Percentiles rank a stretch among this genome's conserved stretches.
phyloP scores from a whole-genome alignment of 495 filamentous ascomycete species.

The Talaromyces ruber region DNA sequence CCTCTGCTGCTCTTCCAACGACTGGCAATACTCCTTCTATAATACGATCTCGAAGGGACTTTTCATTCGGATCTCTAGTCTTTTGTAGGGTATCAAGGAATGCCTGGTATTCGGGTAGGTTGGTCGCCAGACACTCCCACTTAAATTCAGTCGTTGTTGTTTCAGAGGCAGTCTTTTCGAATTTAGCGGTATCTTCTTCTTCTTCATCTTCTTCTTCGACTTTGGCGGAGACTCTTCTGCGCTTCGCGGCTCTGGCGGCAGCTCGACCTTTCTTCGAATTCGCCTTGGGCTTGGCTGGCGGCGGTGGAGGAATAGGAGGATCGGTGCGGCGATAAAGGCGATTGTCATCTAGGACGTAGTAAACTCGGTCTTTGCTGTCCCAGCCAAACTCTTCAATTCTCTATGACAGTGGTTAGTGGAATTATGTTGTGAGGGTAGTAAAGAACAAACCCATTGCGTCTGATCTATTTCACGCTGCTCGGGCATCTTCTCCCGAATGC shows the following conservation, averaged over 20 bases:
- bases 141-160: conserved; percentile 61
- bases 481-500: conserved; percentile 77
- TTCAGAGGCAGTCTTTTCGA: conserved; percentile 34
- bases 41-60: conserved; percentile 58
- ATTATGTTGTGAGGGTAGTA: not conserved
- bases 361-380: conserved; percentile 73
- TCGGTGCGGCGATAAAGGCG: conserved; percentile 81
- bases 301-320: conserved; percentile 46
- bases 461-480: conserved; percentile 77
- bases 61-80: conserved; percentile 74
- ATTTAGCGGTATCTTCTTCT: conserved; percentile 41
- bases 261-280: conserved; percentile 68
- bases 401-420: conserved; percentile 29
- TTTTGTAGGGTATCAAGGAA: conserved; percentile 65
- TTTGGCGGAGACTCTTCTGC: conserved; percentile 54
- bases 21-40: conserved; percentile 71
- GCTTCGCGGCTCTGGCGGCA: conserved; percentile 60
- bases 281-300: conserved; percentile 59
- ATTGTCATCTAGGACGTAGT: conserved; percentile 91
- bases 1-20: conserved; percentile 73
- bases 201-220: conserved; percentile 44
- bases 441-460: conserved; percentile 65
- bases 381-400: conserved; percentile 88
- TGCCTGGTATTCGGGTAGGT: conserved; percentile 61
- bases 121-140: conserved; percentile 89